These are phyloP conservation scores for Geotrichum restrictum DNA, from an alignment of 1,139 yeast species.

Conservation along the genomic window DNA sequence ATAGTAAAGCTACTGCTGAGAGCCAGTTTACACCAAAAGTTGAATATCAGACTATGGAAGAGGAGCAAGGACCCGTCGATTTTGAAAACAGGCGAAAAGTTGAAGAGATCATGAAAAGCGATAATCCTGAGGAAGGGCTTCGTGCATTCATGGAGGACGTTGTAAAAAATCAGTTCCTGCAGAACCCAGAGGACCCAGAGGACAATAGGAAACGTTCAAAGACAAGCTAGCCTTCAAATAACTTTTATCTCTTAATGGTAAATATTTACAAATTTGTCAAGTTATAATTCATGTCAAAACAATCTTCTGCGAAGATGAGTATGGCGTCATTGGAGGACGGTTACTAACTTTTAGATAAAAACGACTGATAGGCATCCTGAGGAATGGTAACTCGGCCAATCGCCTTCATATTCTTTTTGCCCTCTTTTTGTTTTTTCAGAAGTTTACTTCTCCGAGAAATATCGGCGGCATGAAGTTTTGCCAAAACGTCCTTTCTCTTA, in stretches of 20 bases:
- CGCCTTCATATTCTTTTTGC: slow-evolving; percentile 79
- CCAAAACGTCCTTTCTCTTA: slow-evolving; percentile 86
- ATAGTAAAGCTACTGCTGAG: not conserved
- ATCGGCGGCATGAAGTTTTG: slow-evolving; percentile 90
- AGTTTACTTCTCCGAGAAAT: slow-evolving; percentile 84
- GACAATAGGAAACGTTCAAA: slow-evolving; percentile 17
- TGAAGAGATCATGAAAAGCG: slow-evolving; percentile 69
- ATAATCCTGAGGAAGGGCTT: slow-evolving; percentile 72
- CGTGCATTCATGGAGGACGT: slow-evolving; percentile 63
- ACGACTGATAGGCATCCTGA: slow-evolving; percentile 64
- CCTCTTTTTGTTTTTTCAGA: slow-evolving; percentile 85
- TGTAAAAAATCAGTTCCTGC: slow-evolving; percentile 49
- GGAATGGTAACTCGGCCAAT: slow-evolving; percentile 74
- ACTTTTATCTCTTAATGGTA: not conserved
- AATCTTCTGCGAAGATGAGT: no score
- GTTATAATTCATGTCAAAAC: no score
- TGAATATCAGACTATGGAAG: slow-evolving; percentile 29
- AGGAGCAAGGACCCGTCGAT: slow-evolving; percentile 40
- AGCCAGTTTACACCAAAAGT: slow-evolving; percentile 15
- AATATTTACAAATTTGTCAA: not conserved
- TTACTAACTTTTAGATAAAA: slow-evolving; percentile 31
- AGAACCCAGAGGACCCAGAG: slow-evolving; percentile 17
- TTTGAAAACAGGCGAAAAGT: slow-evolving; percentile 60
- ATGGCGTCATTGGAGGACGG: no score
- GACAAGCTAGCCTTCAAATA: not conserved